A percentile compares a stretch with the other conserved stretches of the same genome.
These are phyloP conservation scores for Colletotrichum shisoi DNA, from an alignment of 2,329 filamentous ascomycete genomes.

Conservation along the genomic window DNA sequence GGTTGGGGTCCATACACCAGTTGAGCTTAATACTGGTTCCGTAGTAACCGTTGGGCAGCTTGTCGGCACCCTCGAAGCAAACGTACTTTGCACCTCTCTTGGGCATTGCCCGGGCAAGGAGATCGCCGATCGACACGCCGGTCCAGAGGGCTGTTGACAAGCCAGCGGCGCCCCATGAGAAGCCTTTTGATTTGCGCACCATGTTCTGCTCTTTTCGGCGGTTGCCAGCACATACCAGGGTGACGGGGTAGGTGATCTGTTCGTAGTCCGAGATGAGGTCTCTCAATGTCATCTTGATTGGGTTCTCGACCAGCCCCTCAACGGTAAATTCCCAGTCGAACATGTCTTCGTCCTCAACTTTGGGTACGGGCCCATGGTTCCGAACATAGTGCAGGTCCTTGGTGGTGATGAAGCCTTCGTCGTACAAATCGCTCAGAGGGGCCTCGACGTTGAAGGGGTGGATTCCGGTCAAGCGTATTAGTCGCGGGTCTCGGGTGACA, in stretches of 20 bases:
- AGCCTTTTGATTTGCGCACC: conserved; percentile 89
- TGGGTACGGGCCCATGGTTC: conserved; percentile 85
- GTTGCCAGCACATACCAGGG: conserved; percentile 91
- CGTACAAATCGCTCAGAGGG: conserved; percentile 78
- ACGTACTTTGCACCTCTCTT: conserved; percentile 77
- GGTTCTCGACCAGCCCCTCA: conserved; percentile 82
- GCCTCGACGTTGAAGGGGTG: conserved; percentile 94
- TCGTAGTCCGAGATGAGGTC: conserved; percentile 78
- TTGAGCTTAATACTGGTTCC: conserved; percentile 88
- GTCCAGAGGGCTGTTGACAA: conserved; percentile 89
- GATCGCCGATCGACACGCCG: conserved; percentile 76
- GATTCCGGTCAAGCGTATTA: conserved; percentile 86
- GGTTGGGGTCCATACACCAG: conserved; percentile 84
- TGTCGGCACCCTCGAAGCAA: conserved; percentile 90
- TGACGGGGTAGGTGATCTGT: conserved; percentile 85
- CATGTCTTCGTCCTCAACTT: conserved; percentile 74
- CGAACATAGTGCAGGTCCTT: conserved; percentile 90
- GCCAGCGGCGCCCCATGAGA: conserved; percentile 91
- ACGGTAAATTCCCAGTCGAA: conserved; percentile 83
- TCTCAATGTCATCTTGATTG: conserved; percentile 73
- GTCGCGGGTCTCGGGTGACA: conserved; percentile 78
- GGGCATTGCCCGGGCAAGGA: conserved; percentile 74
- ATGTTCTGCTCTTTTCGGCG: conserved; percentile 91
- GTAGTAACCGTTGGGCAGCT: conserved; percentile 86
- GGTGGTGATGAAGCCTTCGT: conserved; percentile 83